Evolutionary conservation across 1,139 yeast genomes (phyloP).

Genomic region (Suhomyces bribrorum): DNA sequence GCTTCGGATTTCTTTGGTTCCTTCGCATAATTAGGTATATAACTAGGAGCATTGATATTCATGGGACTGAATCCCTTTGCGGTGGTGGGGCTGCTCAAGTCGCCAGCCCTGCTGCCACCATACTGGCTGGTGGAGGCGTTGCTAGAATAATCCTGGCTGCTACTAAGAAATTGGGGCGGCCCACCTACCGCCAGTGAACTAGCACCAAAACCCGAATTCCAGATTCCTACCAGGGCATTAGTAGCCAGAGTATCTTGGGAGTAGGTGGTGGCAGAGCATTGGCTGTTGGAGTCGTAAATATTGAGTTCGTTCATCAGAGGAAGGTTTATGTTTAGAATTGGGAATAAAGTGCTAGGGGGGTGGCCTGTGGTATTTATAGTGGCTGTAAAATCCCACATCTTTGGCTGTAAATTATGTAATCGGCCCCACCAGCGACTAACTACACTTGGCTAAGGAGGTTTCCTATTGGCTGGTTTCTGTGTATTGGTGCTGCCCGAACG

Average conservation of each 20-base stretch:
- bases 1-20: constrained; percentile 3
- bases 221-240: constrained; percentile 8
- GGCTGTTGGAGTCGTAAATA: constrained; percentile 3
- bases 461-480: no score
- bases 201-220: constrained; percentile 5
- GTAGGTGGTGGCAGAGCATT: constrained; percentile 4
- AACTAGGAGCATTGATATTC: constrained; percentile 35
- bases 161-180: constrained; percentile 3
- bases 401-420: constrained; percentile 1
- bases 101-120: background rate
- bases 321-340: background rate
- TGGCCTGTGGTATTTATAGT: background rate
- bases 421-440: no score
- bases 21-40: constrained; percentile 23
- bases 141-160: background rate
- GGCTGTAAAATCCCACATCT: constrained; percentile 2
- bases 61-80: constrained; percentile 13
- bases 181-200: background rate
- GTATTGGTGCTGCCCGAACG: no score
- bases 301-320: constrained; percentile 5
- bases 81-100: background rate
- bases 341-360: background rate
- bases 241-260: constrained; percentile 6
- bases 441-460: no score
- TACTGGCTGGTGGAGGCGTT: background rate